Evolutionary conservation across 768 basidiomycete genomes (phyloP), one percentile per base, ranked within the genome.

Genomic region (Paxillus rubicundulus): DNA sequence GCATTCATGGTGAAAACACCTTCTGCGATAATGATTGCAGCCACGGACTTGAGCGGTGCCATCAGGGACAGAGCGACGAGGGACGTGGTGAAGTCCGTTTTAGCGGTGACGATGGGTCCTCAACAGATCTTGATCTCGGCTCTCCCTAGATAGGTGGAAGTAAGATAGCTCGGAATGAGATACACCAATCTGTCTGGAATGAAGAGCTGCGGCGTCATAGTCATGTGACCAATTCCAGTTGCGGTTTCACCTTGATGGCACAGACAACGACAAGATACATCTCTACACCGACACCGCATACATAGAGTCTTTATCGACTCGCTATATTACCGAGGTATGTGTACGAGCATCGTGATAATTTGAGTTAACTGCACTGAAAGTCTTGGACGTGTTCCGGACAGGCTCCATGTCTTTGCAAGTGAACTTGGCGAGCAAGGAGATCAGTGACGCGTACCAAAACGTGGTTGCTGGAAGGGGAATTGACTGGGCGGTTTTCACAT

Each of bases 401-500:
- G 49, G 41, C 44, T 46, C 54, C 3, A 91, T 91, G 89, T 90
- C 89, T 65, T 75, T 89, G 9, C 87, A 88, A 67, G 75, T 91
- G 60, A 92, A 89, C 71, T 75, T 92, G 63, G 83, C 89, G 18
- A 82, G 83, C 68, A 79, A 70, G 64, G 89, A 89, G 51, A 81
- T 92, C 60, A 70, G 73, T 32, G 78, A 82, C 56, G 87, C 89
- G 59, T 92, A 92, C 72, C 79, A 88, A 63, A 78, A 85, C 61
- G 82, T 92, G 45, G 68, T 92, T 60, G 82, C 84, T 57, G 79
- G 77, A 28, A 77, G 72, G 12, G 79, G 77, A 18, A 85, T 87
- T 59, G 83, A 92, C 61, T 92, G 89, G 89, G 82, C 77, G 3
- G 75, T 92, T 30, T 84, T 87, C 60, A 89, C 91, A 0, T 92